These are phyloP conservation scores for Torulaspora gathmanii DNA, from an alignment of 805 yeast genomes.

Conservation along the genomic window DNA sequence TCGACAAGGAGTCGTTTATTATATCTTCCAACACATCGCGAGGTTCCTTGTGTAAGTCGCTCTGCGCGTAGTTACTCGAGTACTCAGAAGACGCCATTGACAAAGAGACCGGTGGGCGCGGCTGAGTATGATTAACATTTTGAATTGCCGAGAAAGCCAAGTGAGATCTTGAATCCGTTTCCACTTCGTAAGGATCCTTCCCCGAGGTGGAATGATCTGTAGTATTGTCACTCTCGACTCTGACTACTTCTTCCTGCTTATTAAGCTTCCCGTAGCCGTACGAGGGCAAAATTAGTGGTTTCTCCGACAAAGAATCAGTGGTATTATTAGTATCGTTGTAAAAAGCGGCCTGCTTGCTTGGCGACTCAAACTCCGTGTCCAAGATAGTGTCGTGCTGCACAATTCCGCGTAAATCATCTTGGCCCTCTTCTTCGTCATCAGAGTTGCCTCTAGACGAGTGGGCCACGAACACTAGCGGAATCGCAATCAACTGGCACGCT, in stretches of 20 bases:
- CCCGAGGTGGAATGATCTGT: slow-evolving; percentile 12
- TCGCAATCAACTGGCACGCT: slow-evolving; percentile 47
- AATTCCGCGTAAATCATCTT: slow-evolving; percentile 18
- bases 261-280: slow-evolving; percentile 5
- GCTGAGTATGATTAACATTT: slow-evolving; percentile 6
- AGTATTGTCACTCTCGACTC: slow-evolving; percentile 13
- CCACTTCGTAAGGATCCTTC: slow-evolving; percentile 9
- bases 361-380: slow-evolving; percentile 8
- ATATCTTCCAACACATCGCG: slow-evolving; percentile 26
- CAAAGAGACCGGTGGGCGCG: slow-evolving; percentile 10
- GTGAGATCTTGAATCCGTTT: slow-evolving; percentile 11
- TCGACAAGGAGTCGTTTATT: slow-evolving; percentile 19
- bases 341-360: slow-evolving; percentile 2
- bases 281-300: slow-evolving; percentile 11
- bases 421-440: slow-evolving; percentile 22
- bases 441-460: slow-evolving; percentile 19
- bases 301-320: slow-evolving; percentile 8
- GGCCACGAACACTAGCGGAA: slow-evolving; percentile 48
- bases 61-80: slow-evolving; percentile 16
- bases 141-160: slow-evolving; percentile 25
- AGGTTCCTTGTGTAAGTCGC: slow-evolving; percentile 11
- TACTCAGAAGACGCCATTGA: slow-evolving; percentile 25
- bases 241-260: slow-evolving; percentile 12
- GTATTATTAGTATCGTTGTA: slow-evolving; percentile 9
- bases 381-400: slow-evolving; percentile 9